Conservation (phyloP, 2,329 filamentous ascomycete species). For the Hirsutella minnesotensis region DNA sequence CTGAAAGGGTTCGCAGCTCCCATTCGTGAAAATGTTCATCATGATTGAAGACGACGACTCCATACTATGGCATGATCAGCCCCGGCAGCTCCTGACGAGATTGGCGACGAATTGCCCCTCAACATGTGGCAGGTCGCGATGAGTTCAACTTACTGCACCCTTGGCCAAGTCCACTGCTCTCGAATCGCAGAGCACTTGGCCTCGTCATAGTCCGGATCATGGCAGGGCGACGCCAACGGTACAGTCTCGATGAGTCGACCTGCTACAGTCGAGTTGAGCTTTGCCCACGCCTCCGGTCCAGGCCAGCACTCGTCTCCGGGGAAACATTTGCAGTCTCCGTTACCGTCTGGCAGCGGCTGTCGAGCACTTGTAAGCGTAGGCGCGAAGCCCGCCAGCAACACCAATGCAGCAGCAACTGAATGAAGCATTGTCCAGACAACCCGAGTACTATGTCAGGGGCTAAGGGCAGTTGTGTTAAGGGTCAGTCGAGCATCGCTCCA, state of each 20-base stretch:
- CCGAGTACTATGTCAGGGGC: too few relatives aligned
- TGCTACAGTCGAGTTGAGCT: slow-evolving; percentile 38
- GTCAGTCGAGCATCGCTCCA: too few relatives aligned
- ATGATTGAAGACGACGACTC: slow-evolving; percentile 13
- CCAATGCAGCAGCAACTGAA: too few relatives aligned
- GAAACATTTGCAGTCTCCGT: slow-evolving; percentile 21
- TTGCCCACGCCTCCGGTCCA: slow-evolving; percentile 26
- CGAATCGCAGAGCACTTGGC: slow-evolving; percentile 29
- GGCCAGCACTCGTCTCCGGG: slow-evolving; percentile 45
- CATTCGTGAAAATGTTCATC: slow-evolving; percentile 18
- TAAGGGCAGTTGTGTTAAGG: too few relatives aligned
- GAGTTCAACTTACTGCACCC: slow-evolving; percentile 30
- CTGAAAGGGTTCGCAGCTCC: slow-evolving; percentile 19
- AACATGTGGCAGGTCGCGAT: background rate
- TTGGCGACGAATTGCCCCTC: too few relatives aligned
- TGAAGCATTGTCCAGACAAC: too few relatives aligned
- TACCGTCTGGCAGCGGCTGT: too few relatives aligned
- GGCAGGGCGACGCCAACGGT: slow-evolving; percentile 41
- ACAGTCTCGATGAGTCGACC: slow-evolving; percentile 39
- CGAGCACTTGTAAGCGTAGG: too few relatives aligned
- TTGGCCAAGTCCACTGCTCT: slow-evolving; percentile 29
- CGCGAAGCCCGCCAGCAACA: too few relatives aligned
- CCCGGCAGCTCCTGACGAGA: background rate
- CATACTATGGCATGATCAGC: background rate
- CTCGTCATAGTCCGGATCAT: slow-evolving; percentile 33